Percentiles rank a stretch among this genome's conserved stretches.
These are phyloP conservation scores for Pelagomonas calceolata DNA, from an alignment of 108 stramenopile genomes.

Conservation along the genomic window DNA sequence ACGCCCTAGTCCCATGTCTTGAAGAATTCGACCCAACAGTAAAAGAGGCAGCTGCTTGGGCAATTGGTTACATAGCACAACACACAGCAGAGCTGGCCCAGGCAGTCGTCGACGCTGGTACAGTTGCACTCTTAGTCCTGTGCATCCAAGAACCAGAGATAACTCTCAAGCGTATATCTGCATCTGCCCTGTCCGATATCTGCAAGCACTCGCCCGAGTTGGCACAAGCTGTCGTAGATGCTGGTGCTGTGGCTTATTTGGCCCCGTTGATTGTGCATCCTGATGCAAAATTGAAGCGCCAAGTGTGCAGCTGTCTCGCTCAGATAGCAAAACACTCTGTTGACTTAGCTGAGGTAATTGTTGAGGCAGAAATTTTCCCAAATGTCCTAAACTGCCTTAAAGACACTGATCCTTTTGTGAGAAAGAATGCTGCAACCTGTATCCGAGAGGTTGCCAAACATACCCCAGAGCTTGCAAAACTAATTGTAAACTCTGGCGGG, in stretches of 20 bases:
- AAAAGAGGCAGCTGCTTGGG: conserved; percentile 59
- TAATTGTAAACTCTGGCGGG: conserved; percentile 56
- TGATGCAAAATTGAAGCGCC: conserved; percentile 59
- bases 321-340: conserved; percentile 60
- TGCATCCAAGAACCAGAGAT: conserved; percentile 65
- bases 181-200: conserved; percentile 51
- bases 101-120: conserved; percentile 54
- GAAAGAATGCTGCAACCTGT: conserved; percentile 58
- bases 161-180: conserved; percentile 55
- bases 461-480: conserved; percentile 57
- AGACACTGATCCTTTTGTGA: conserved; percentile 47
- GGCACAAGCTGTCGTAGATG: conserved; percentile 55
- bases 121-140: conserved; percentile 52
- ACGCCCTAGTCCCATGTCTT: conserved; percentile 50
- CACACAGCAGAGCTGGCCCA: conserved; percentile 54
- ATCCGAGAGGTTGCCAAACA: conserved; percentile 60
- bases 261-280: conserved; percentile 53
- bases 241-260: conserved; percentile 56
- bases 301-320: conserved; percentile 53
- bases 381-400: conserved; percentile 53
- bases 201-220: conserved; percentile 63
- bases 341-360: conserved; percentile 59
- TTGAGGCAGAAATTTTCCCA: conserved; percentile 65
- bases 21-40: conserved; percentile 60
- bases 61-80: conserved; percentile 59